A percentile compares a stretch with the other conserved stretches of the same genome.
Evolutionary conservation across 345 rosid genomes (phyloP).

Genomic region (Populus nigra): DNA sequence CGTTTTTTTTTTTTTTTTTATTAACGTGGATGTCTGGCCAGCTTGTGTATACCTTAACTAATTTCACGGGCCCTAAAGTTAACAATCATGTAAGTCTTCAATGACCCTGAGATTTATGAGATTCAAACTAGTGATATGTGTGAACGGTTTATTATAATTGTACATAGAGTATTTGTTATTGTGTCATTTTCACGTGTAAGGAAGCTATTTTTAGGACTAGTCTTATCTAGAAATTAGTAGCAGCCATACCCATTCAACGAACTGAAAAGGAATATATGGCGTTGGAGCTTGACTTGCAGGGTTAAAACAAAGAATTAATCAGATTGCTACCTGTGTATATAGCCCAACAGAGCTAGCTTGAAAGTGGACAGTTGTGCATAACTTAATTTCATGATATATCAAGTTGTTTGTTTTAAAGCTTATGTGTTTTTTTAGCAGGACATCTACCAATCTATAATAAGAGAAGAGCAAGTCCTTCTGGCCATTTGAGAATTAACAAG

Average conservation of each 20-base stretch:
- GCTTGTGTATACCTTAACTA: no score
- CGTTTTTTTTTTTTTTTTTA: no score
- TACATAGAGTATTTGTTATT: background rate
- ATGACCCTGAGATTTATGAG: no score
- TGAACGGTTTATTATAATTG: background rate
- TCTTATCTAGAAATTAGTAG: background rate
- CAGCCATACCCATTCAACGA: background rate
- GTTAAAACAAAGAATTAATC: background rate
- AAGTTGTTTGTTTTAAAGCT: background rate
- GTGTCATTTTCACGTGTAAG: conserved; percentile 15
- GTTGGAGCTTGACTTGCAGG: background rate
- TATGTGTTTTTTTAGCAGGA: background rate
- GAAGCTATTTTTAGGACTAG: background rate
- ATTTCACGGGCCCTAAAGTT: no score
- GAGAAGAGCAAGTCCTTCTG: no score
- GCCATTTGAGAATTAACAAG: no score
- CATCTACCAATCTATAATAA: no score
- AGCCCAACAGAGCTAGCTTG: background rate
- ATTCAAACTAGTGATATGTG: fast-evolving
- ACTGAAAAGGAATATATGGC: background rate
- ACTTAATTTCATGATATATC: background rate
- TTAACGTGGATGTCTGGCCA: fast-evolving
- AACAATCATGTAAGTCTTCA: no score
- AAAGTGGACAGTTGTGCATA: background rate
- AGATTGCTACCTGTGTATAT: background rate